Conservation (phyloP, 2,329 filamentous ascomycete species). For the Hypoxylon sp. region DNA sequence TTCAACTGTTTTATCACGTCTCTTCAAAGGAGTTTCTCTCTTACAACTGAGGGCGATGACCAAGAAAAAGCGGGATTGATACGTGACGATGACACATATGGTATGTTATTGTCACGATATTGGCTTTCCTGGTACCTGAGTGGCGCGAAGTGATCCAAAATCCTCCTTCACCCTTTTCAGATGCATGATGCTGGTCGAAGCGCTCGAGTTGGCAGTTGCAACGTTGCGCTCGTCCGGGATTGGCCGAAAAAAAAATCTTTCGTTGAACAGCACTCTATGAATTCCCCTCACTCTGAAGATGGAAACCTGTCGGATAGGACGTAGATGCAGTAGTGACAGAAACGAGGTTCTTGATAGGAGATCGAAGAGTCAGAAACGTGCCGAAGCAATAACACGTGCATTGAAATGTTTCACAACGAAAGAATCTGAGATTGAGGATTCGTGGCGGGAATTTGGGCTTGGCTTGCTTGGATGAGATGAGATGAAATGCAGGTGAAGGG, state of each 20-base stretch:
- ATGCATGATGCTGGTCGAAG: constrained; percentile 38
- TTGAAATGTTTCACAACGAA: constrained; percentile 13
- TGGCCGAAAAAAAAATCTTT: constrained; percentile 19
- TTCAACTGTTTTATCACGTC: background rate
- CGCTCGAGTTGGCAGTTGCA: constrained; percentile 34
- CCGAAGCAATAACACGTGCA: background rate
- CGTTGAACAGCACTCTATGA: constrained; percentile 1
- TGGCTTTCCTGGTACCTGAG: constrained; percentile 5
- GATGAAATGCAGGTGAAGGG: constrained; percentile 10
- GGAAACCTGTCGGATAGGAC: background rate
- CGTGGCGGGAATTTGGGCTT: constrained; percentile 7
- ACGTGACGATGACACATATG: constrained; percentile 24
- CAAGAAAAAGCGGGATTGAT: constrained; percentile 21
- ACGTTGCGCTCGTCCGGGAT: constrained; percentile 24
- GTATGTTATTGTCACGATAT: constrained; percentile 9
- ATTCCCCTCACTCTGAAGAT: background rate
- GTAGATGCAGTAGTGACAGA: background rate
- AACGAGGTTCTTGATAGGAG: constrained; percentile 5
- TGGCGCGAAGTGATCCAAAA: constrained; percentile 8
- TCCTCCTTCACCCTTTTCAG: constrained; percentile 25
- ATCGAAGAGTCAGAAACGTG: constrained; percentile 5
- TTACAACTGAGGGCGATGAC: constrained; percentile 4
- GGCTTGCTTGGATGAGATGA: constrained; percentile 2
- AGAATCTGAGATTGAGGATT: constrained; percentile 7
- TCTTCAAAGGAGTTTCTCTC: background rate